A percentile compares a stretch with the other conserved stretches of the same genome.
Conservation (phyloP, 495 filamentous ascomycete genomes). For the Annulohypoxylon maeteangense region DNA sequence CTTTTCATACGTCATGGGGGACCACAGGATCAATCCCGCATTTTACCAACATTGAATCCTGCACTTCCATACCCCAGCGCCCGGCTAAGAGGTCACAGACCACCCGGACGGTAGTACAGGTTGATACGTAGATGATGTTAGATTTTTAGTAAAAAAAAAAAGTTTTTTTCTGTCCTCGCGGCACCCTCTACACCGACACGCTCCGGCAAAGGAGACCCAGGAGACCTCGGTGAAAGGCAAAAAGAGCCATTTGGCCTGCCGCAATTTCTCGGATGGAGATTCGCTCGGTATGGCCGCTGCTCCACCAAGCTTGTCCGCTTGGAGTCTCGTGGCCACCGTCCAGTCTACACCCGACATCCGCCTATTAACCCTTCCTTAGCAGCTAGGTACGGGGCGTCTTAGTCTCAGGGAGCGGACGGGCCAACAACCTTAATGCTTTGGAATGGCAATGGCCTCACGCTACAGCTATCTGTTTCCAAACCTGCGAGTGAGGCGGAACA, state of each 20-base stretch:
- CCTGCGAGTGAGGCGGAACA: constrained; percentile 17
- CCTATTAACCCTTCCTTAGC: constrained; percentile 9
- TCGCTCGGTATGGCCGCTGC: constrained; percentile 47
- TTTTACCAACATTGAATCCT: constrained; percentile 38
- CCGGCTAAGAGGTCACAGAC: constrained; percentile 37
- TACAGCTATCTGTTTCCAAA: constrained; percentile 8
- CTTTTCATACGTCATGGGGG: constrained; percentile 44
- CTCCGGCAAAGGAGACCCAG: constrained; percentile 30
- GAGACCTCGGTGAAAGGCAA: constrained; percentile 35
- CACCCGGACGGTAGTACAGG: constrained; percentile 21
- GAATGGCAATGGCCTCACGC: constrained; percentile 12
- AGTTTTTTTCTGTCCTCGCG: constrained; percentile 20
- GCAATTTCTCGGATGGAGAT: constrained; percentile 40
- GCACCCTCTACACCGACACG: constrained; percentile 44
- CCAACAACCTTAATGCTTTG: constrained; percentile 38
- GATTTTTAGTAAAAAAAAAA: constrained; percentile 18
- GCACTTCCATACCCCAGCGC: constrained; percentile 26
- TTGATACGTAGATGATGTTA: constrained; percentile 12
- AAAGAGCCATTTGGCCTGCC: constrained; percentile 35
- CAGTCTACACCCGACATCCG: constrained; percentile 36
- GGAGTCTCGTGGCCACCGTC: constrained; percentile 40
- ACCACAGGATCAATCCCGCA: constrained; percentile 44
- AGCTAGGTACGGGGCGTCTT: constrained; percentile 38
- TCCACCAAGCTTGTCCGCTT: constrained; percentile 44
- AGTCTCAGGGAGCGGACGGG: constrained; percentile 24